These are phyloP conservation scores for Oryza longistaminata DNA, from an alignment of 176 grass and related monocot genomes.

Conservation along the genomic window DNA sequence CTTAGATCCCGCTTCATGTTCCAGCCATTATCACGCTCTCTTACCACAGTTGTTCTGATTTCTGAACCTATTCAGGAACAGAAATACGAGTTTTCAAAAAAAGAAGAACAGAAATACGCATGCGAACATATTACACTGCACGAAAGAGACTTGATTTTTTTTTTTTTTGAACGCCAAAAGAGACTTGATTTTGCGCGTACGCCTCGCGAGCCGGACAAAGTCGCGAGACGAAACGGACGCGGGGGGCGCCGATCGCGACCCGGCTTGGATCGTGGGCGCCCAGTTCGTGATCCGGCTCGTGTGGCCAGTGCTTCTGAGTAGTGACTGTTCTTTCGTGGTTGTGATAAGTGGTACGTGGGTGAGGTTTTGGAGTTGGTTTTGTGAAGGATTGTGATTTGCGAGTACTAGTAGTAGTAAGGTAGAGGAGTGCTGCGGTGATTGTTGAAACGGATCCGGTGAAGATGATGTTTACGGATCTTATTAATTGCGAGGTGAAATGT, in stretches of 20 bases:
- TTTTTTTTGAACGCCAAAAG: too few species aligned
- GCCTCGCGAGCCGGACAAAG: constrained; percentile 35
- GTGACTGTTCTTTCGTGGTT: neutral
- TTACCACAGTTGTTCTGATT: neutral
- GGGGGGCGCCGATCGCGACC: neutral
- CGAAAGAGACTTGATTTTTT: neutral
- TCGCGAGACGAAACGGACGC: constrained; percentile 7
- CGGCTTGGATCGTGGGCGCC: constrained; percentile 17
- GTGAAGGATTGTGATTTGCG: neutral
- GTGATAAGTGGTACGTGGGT: neutral
- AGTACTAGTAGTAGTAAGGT: too few species aligned
- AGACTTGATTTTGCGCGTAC: neutral
- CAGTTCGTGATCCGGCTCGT: constrained; percentile 26
- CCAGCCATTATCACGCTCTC: neutral
- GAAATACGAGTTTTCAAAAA: neutral
- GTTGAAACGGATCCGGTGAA: neutral
- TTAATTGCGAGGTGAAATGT: neutral
- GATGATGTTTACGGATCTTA: neutral
- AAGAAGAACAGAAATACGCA: neutral
- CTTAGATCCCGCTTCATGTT: neutral
- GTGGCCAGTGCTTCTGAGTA: neutral
- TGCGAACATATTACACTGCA: neutral
- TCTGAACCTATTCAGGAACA: neutral
- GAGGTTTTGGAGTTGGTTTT: neutral
- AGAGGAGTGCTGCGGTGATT: neutral